Conservation (phyloP, 2,329 filamentous ascomycete species). For the Diaporthe sp. region DNA sequence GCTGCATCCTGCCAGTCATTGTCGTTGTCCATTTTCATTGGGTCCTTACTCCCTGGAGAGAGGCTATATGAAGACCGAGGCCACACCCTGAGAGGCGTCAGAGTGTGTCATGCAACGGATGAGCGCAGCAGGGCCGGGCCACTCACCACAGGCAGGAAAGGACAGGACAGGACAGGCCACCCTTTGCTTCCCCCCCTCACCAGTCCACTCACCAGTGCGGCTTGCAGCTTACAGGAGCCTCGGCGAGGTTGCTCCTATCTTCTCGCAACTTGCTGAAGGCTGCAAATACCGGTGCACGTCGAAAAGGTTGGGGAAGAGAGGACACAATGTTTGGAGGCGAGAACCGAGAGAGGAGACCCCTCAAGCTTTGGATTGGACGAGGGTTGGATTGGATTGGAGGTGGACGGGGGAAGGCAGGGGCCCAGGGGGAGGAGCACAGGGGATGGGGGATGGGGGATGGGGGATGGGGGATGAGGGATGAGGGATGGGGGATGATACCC, state of each 20-base stretch:
- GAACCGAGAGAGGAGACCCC: neutral
- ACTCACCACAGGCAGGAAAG: neutral
- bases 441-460: neutral
- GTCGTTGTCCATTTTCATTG: constrained; percentile 25
- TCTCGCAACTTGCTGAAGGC: neutral
- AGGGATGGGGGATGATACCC: neutral
- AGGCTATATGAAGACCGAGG: neutral
- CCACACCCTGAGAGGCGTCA: neutral
- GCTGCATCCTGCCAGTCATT: constrained; percentile 46
- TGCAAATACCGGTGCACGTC: neutral
- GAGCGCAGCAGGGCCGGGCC: too few relatives aligned
- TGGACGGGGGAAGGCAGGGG: neutral
- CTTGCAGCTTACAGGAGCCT: neutral
- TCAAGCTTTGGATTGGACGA: neutral
- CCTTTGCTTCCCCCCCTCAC: neutral
- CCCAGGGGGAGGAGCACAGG: neutral
- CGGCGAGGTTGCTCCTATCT: neutral
- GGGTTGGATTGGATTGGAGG: too few relatives aligned
- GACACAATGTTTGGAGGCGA: neutral
- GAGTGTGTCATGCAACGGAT: neutral
- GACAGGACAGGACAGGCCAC: neutral
- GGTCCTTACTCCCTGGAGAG: too few relatives aligned
- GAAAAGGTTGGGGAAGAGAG: neutral
- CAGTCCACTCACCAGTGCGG: neutral
- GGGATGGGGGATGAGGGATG: neutral